These are phyloP conservation scores for Hypoxylon sp. DNA, from an alignment of 2,329 filamentous ascomycete genomes.

Conservation along the genomic window DNA sequence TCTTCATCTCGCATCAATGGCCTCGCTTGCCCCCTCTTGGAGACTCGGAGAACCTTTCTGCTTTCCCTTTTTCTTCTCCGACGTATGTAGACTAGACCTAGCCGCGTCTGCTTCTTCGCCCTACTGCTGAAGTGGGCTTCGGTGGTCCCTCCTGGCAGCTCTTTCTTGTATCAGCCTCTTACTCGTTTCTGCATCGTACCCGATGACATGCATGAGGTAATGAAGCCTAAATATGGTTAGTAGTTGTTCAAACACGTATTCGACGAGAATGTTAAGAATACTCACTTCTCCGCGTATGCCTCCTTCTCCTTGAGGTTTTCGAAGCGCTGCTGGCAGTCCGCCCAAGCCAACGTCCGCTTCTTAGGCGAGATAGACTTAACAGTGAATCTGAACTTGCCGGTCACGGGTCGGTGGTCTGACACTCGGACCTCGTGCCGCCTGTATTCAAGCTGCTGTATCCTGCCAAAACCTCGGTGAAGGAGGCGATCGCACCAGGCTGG, in stretches of 20 bases:
- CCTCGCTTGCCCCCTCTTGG: constrained; percentile 15
- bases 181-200: constrained; percentile 69
- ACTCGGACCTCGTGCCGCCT: constrained; percentile 88
- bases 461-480: constrained; percentile 84
- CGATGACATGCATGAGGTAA: constrained; percentile 67
- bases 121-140: constrained; percentile 41
- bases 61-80: constrained; percentile 4
- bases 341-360: constrained; percentile 76
- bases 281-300: constrained; percentile 83
- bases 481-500: constrained; percentile 98
- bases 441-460: constrained; percentile 91
- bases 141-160: constrained; percentile 39
- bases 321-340: constrained; percentile 81
- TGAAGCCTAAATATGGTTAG: constrained; percentile 60
- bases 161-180: constrained; percentile 62
- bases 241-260: constrained; percentile 6
- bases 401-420: constrained; percentile 94
- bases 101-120: constrained; percentile 11
- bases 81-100: background rate
- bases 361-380: constrained; percentile 84
- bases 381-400: constrained; percentile 83
- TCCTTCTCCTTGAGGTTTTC: constrained; percentile 78
- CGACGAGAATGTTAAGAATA: constrained; percentile 43
- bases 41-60: background rate
- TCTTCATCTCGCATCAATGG: constrained; percentile 25